A percentile compares a stretch with the other conserved stretches of the same genome.
Conservation (phyloP, 2,329 filamentous ascomycete species). For the Nemania sp. region DNA sequence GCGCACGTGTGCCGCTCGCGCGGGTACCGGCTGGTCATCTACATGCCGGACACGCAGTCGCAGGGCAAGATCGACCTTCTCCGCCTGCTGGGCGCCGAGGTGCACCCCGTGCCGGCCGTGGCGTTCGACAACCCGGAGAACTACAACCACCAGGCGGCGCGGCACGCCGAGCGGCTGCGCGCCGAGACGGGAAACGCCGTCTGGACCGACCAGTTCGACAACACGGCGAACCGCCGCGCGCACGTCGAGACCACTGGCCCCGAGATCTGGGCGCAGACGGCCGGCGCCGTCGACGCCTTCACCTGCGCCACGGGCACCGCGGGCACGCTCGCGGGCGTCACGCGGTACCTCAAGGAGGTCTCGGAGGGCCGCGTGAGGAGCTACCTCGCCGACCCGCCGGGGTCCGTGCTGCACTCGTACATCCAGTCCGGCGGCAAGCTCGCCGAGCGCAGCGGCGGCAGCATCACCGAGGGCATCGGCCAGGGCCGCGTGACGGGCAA, state of each 20-base stretch:
- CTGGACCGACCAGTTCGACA: slow-evolving; percentile 99
- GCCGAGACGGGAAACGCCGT: slow-evolving; percentile 66
- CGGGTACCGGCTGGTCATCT: slow-evolving; percentile 95
- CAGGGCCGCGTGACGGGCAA: slow-evolving; percentile 98
- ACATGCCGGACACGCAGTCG: slow-evolving; percentile 99
- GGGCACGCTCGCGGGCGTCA: slow-evolving; percentile 87
- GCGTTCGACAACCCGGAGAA: slow-evolving; percentile 94
- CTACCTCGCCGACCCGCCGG: slow-evolving; percentile 92
- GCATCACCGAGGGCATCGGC: slow-evolving; percentile 97
- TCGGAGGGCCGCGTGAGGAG: slow-evolving; percentile 79
- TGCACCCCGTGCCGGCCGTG: slow-evolving; percentile 93
- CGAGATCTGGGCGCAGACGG: slow-evolving; percentile 94
- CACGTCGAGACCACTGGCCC: slow-evolving; percentile 97
- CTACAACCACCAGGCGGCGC: slow-evolving; percentile 94
- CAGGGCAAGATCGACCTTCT: slow-evolving; percentile 97
- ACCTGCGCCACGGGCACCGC: slow-evolving; percentile 93
- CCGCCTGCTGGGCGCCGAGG: slow-evolving; percentile 87
- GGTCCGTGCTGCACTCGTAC: slow-evolving; percentile 91
- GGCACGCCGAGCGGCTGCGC: slow-evolving; percentile 83
- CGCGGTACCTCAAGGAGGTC: slow-evolving; percentile 84
- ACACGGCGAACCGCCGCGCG: slow-evolving; percentile 87
- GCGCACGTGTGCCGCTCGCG: slow-evolving; percentile 92
- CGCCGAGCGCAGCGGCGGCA: slow-evolving; percentile 78
- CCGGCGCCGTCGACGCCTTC: slow-evolving; percentile 86
- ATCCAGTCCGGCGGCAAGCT: slow-evolving; percentile 83